Evolutionary conservation across 139 green algal species (phyloP), one percentile per base, ranked within the genome.

Genomic region (Deuterostichococcus epilithicus): DNA sequence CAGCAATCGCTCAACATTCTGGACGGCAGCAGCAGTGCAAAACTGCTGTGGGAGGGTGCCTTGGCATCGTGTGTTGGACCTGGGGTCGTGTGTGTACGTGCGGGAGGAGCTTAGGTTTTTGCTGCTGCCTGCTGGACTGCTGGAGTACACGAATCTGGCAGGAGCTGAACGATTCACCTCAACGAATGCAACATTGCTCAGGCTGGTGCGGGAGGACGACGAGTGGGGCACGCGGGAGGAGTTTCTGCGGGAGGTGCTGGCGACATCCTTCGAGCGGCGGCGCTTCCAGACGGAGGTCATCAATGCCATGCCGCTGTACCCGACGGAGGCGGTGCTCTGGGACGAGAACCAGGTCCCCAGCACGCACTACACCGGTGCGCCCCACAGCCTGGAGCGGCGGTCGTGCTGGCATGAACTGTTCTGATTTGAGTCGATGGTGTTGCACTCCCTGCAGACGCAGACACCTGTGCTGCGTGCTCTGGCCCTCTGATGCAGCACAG

Each of bases 281-380:
- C 80, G 73, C 34, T 88, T 78, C 3, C 91, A 97, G 87, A 86
- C 88, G 6, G 86, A 93, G 44, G 74, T 86, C 30, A 84, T 99
- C 71, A 96, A 97, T 67, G 87, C 86, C 65, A 93, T 99, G 86
- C 96, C 96, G 37, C 88, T 99, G 42, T 99, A 99, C 86, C 96
- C 96, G 20, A 98, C 92, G 32, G 96, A 99, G 82, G 75, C 85
- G 32, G 79, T 98, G 58, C 87, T 99, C 71, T 98, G 92, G 90
- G 92, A 98, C 76, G 89, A 95, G 76, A 88, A 88, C 70, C 83
- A 94, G 80, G 83, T 95, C 15, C 89, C 89, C 32, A 84, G 73
- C 33, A 68, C 83, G 75, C 86, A 85, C 74, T 92, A 87, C 79
- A 90, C 80, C 78, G 86, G 81, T 83, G 68, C 35, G 80, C 42